Conservation (phyloP, 345 rosid species). For the Acer saccharum region DNA sequence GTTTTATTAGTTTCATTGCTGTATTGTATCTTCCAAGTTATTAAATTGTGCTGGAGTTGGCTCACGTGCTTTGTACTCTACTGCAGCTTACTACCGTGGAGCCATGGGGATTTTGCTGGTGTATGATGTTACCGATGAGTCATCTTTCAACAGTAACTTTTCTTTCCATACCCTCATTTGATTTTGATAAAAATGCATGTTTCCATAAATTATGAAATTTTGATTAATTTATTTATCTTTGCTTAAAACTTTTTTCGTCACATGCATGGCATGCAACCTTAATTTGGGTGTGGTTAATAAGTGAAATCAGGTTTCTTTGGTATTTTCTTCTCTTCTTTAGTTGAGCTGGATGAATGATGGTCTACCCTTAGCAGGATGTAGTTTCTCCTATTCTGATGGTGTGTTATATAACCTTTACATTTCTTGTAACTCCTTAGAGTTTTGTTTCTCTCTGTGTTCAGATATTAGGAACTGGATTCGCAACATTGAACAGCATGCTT, state of each 20-base stretch:
- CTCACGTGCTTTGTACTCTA: slow-evolving; percentile 8
- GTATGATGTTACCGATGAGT: slow-evolving; percentile 80
- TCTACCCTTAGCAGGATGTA: slow-evolving; percentile 1
- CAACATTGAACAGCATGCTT: slow-evolving; percentile 96
- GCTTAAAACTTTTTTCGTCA: background rate
- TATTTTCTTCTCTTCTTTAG: slow-evolving; percentile 3
- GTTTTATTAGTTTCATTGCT: background rate
- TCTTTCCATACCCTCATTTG: background rate
- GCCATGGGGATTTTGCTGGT: slow-evolving; percentile 88
- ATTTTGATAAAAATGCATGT: background rate
- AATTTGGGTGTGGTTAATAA: background rate
- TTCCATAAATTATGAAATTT: background rate
- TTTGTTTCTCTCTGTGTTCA: slow-evolving; percentile 31
- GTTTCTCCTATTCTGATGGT: slow-evolving; percentile 6
- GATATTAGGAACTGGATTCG: slow-evolving; percentile 99
- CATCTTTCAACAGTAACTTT: slow-evolving; percentile 72
- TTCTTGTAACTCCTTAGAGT: slow-evolving; percentile 15
- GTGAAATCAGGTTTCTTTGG: slow-evolving; percentile 2
- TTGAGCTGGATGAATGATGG: slow-evolving; percentile 15
- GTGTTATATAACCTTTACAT: background rate
- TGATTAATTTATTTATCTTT: background rate
- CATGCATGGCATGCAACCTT: background rate
- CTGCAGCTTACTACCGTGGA: slow-evolving; percentile 78
- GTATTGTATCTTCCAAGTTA: background rate
- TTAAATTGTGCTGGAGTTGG: slow-evolving; percentile 11